Percentiles rank a stretch among this genome's conserved stretches.
These are phyloP conservation scores for Aspergillus brunneoviolaceus DNA, from an alignment of 2,329 filamentous ascomycete species.

Conservation along the genomic window DNA sequence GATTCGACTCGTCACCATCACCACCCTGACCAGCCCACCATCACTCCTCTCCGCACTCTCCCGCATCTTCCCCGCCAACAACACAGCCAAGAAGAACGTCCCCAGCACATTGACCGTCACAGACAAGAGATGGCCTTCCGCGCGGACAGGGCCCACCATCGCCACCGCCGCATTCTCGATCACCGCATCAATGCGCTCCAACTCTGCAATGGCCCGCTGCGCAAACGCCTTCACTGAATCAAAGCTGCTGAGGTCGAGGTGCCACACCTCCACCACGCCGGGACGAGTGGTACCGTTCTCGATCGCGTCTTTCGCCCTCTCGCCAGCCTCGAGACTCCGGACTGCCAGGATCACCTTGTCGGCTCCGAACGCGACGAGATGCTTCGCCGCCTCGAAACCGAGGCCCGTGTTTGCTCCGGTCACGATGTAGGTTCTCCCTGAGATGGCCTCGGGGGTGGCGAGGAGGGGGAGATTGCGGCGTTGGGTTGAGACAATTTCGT, in stretches of 20 bases:
- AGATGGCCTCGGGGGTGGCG: neutral
- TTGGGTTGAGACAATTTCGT: neutral
- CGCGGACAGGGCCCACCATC: constrained; percentile 4
- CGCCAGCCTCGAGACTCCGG: constrained; percentile 10
- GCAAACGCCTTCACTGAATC: constrained; percentile 11
- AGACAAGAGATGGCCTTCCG: constrained; percentile 22
- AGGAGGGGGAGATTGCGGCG: neutral
- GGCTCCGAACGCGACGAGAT: constrained; percentile 7
- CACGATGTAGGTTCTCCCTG: constrained; percentile 11
- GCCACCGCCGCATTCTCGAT: constrained; percentile 13
- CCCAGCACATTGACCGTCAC: constrained; percentile 30
- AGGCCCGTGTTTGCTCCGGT: constrained; percentile 12
- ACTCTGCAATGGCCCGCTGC: neutral
- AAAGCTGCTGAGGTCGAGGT: constrained; percentile 7
- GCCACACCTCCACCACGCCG: constrained; percentile 11
- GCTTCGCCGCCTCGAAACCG: constrained; percentile 10
- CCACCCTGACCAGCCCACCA: constrained; percentile 18
- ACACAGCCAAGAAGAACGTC: constrained; percentile 27
- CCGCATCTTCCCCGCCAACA: constrained; percentile 26
- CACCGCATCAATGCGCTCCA: constrained; percentile 9
- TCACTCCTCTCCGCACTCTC: constrained; percentile 18
- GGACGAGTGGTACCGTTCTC: constrained; percentile 6
- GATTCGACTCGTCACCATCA: constrained; percentile 21
- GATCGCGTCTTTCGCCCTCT: constrained; percentile 7
- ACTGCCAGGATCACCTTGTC: constrained; percentile 8